phyloP scores from a whole-genome alignment of 345 rosid species.

The Rhodamnia argentea region DNA sequence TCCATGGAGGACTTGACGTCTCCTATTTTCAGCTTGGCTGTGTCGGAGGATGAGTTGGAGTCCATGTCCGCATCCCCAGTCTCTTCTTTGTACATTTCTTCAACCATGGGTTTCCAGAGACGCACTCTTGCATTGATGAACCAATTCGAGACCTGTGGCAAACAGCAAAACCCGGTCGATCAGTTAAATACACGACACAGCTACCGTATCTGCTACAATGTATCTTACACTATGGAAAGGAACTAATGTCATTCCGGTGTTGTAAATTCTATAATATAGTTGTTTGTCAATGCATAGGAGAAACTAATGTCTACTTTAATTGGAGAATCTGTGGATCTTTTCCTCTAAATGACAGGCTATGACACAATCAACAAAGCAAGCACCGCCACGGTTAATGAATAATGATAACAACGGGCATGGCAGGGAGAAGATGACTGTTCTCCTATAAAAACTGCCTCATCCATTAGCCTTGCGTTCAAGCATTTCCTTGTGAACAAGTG shows the following conservation, averaged over 20 bases:
- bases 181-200: background rate
- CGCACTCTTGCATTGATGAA: conserved; percentile 97
- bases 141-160: conserved; percentile 86
- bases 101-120: conserved; percentile 99
- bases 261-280: background rate
- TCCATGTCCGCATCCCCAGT: conserved; percentile 59
- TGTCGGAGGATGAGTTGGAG: conserved; percentile 69
- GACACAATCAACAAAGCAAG: background rate
- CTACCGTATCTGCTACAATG: background rate
- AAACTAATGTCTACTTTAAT: background rate
- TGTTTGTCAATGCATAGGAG: background rate
- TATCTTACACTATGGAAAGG: background rate
- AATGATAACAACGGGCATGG: background rate
- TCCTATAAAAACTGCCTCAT: background rate
- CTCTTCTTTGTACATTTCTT: conserved; percentile 99
- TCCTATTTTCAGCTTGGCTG: conserved; percentile 24
- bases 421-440: background rate
- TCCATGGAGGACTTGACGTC: conserved; percentile 15
- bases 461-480: background rate
- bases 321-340: background rate
- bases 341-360: background rate
- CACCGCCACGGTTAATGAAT: background rate
- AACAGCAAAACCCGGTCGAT: background rate
- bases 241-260: background rate
- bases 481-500: background rate